These are phyloP conservation scores for Gnomoniopsis sp. DNA, from an alignment of 2,329 filamentous ascomycete species.

Conservation along the genomic window DNA sequence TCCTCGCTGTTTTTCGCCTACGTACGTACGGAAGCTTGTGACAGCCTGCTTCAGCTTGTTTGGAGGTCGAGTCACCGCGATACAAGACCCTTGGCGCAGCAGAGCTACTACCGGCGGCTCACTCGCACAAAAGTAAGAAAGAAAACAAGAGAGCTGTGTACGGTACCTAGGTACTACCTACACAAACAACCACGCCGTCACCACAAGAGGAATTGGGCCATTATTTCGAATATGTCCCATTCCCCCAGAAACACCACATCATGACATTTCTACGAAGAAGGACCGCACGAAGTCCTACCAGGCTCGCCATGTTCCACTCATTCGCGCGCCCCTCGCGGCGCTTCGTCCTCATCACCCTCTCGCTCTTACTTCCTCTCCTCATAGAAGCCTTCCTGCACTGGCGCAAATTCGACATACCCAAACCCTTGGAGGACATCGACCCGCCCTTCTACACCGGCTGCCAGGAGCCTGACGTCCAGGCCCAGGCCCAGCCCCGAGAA, in stretches of 20 bases:
- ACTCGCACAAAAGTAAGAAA: no score
- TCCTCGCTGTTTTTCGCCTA: no score
- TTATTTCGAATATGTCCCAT: conserved; percentile 5
- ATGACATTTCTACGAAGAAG: conserved; percentile 22
- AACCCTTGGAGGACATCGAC: conserved; percentile 34
- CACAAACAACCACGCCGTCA: not conserved
- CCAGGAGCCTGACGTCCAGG: conserved; percentile 33
- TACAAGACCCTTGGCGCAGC: no score
- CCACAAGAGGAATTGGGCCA: no score
- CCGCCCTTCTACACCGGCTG: conserved; percentile 36
- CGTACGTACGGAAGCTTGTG: no score
- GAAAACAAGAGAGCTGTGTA: no score
- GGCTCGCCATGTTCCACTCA: conserved; percentile 32
- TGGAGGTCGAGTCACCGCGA: no score
- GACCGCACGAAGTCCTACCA: conserved; percentile 27
- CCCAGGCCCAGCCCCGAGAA: conserved; percentile 30
- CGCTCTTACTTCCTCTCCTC: conserved; percentile 27
- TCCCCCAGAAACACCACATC: not conserved
- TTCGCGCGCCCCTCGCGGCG: conserved; percentile 15
- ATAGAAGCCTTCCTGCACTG: conserved; percentile 34
- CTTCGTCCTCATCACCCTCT: conserved; percentile 26
- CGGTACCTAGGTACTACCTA: not conserved
- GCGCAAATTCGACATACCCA: conserved; percentile 31
- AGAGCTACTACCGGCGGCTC: no score
- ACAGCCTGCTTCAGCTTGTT: no score